Conservation (phyloP, 2,329 filamentous ascomycete species). For the Sporothrix euskadiensis region DNA sequence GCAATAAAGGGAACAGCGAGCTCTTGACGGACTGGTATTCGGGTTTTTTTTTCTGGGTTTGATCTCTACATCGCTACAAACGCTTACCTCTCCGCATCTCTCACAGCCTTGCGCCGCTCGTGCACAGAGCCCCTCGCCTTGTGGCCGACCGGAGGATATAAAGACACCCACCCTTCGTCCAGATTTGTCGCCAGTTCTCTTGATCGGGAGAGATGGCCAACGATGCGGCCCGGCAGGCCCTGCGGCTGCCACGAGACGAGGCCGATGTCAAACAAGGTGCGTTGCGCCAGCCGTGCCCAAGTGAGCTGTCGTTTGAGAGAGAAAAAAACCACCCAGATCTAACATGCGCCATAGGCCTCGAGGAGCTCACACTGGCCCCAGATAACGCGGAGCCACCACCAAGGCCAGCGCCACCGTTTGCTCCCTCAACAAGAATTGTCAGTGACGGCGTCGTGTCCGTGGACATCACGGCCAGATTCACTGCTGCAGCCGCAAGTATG, state of each 20-base stretch:
- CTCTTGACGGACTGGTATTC: not conserved
- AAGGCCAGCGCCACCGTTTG: slow-evolving; percentile 44
- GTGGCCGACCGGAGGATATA: not conserved
- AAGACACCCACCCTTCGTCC: not conserved
- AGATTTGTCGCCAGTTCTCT: not conserved
- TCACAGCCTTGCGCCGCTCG: not conserved
- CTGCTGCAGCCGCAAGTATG: slow-evolving; percentile 55
- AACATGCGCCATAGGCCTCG: slow-evolving; percentile 42
- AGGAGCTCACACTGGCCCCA: slow-evolving; percentile 45
- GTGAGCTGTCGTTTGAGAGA: not conserved
- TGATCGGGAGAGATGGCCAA: slow-evolving; percentile 20
- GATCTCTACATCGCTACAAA: not conserved
- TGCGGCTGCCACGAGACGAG: slow-evolving; percentile 21
- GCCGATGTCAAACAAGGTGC: slow-evolving; percentile 13
- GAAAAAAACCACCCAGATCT: not conserved
- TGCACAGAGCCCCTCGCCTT: not conserved
- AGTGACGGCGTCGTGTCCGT: slow-evolving; percentile 55
- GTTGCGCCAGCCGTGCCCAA: not conserved
- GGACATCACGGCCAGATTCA: slow-evolving; percentile 61
- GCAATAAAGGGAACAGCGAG: not conserved
- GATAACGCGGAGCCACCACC: not conserved
- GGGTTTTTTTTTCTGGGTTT: not conserved
- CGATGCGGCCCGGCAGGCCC: slow-evolving; percentile 23
- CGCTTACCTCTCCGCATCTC: not conserved
- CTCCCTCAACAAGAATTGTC: slow-evolving; percentile 38